phyloP scores from a whole-genome alignment of 495 filamentous ascomycete species.

The Xylona heveae region DNA sequence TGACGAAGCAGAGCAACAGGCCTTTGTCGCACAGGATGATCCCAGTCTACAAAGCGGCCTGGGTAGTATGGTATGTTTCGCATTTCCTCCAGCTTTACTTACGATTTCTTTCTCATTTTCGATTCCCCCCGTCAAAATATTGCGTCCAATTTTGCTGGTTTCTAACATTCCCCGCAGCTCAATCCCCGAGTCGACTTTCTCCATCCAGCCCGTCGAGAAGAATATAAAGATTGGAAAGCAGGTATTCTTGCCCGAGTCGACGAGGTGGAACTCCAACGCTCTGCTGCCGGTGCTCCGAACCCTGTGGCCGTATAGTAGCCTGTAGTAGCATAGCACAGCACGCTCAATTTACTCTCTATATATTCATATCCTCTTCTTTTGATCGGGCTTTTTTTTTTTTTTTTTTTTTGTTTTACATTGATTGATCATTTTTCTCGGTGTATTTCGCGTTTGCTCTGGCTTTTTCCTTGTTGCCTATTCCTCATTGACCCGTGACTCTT shows the following conservation, averaged over 20 bases:
- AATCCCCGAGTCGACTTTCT: constrained; percentile 67
- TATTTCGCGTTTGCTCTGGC: too few relatives aligned
- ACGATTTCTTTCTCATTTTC: not conserved
- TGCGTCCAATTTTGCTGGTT: not conserved
- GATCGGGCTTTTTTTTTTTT: too few relatives aligned
- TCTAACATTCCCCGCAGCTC: constrained; percentile 19
- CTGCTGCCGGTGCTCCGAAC: too few relatives aligned
- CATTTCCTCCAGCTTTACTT: constrained; percentile 1
- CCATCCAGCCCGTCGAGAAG: constrained; percentile 40
- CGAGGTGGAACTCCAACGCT: constrained; percentile 25
- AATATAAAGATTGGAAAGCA: constrained; percentile 55
- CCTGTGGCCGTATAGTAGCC: too few relatives aligned
- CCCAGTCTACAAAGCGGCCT: constrained; percentile 1
- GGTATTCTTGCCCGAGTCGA: constrained; percentile 35
- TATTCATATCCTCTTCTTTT: too few relatives aligned
- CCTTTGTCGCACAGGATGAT: not conserved
- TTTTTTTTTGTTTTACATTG: too few relatives aligned
- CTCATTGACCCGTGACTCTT: too few relatives aligned
- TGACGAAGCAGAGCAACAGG: not conserved
- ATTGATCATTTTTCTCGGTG: too few relatives aligned
- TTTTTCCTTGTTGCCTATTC: too few relatives aligned
- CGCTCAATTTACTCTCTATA: too few relatives aligned
- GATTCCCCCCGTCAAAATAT: not conserved
- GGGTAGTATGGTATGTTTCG: constrained; percentile 1
- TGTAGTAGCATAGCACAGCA: too few relatives aligned